Percentiles rank a stretch among this genome's conserved stretches.
Evolutionary conservation across 371 early-diverging fungal species (phyloP).

Genomic region (Actinomucor elegans): DNA sequence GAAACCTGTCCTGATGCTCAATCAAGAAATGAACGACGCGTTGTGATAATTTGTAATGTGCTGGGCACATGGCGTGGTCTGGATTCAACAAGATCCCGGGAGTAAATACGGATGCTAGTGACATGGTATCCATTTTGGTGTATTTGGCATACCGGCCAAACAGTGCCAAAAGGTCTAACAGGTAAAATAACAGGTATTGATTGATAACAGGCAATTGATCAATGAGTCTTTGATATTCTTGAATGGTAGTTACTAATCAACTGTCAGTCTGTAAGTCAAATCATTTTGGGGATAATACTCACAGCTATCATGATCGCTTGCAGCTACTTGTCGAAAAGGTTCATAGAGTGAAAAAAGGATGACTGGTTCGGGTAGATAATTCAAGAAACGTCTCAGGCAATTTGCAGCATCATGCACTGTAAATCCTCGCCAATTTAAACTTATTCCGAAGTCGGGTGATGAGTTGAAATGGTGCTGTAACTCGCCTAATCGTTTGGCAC

Average conservation of each 20-base stretch:
- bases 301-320: too few species aligned
- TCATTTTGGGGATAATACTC: too few species aligned
- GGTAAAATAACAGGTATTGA: constrained; percentile 59
- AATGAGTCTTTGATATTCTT: constrained; percentile 50
- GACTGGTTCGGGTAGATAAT: constrained; percentile 62
- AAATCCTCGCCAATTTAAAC: constrained; percentile 56
- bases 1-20: constrained; percentile 42
- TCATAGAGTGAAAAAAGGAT: constrained; percentile 55
- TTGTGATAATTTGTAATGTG: constrained; percentile 54
- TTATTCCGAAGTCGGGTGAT: constrained; percentile 52
- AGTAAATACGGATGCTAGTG: constrained; percentile 59
- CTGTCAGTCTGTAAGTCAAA: too few species aligned
- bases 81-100: constrained; percentile 62
- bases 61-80: constrained; percentile 51
- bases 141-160: constrained; percentile 45
- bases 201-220: constrained; percentile 53
- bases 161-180: constrained; percentile 54
- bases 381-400: constrained; percentile 57
- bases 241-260: constrained; percentile 32
- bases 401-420: constrained; percentile 65
- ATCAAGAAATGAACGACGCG: constrained; percentile 53
- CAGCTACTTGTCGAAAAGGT: constrained; percentile 45
- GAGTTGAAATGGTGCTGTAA: constrained; percentile 56
- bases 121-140: constrained; percentile 18
- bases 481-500: constrained; percentile 56